phyloP scores from a whole-genome alignment of 1,139 yeast genomes.

The Hansenula anomala region DNA sequence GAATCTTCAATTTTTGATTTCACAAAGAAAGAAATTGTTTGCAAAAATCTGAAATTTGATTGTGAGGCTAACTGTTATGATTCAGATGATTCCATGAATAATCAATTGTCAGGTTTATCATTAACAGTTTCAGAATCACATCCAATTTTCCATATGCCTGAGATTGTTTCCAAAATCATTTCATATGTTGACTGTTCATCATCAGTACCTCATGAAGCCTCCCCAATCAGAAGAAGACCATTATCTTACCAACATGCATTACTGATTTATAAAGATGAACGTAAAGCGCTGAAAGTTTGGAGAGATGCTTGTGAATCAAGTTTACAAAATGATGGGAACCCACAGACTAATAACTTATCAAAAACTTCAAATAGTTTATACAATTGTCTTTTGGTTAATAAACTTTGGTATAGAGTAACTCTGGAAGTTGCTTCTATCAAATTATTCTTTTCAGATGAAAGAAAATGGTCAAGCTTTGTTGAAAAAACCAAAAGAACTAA shows the following conservation, averaged over 20 bases:
- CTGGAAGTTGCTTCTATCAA: conserved; percentile 49
- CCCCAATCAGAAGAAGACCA: conserved; percentile 63
- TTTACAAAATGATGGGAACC: conserved; percentile 12
- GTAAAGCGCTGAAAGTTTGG: conserved; percentile 50
- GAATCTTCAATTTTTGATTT: background rate
- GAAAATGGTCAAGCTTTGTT: conserved; percentile 43
- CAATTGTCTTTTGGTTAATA: conserved; percentile 66
- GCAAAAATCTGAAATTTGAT: background rate
- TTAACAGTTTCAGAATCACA: conserved; percentile 21
- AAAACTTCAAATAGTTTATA: conserved; percentile 31
- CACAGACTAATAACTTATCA: conserved; percentile 4
- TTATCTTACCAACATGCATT: conserved; percentile 60
- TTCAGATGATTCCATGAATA: conserved; percentile 6
- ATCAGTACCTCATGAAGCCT: conserved; percentile 51
- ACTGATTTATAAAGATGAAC: conserved; percentile 49
- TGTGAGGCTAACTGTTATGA: background rate
- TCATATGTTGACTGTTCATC: conserved; percentile 50
- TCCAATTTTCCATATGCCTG: conserved; percentile 69
- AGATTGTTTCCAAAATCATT: conserved; percentile 60
- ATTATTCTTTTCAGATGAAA: conserved; percentile 48
- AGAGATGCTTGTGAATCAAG: conserved; percentile 20
- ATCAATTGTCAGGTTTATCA: background rate
- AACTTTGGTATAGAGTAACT: conserved; percentile 57
- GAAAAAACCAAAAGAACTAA: conserved; percentile 2
- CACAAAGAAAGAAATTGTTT: background rate